phyloP scores from a whole-genome alignment of 495 filamentous ascomycete genomes.

The Saxophila tyrrhenica region DNA sequence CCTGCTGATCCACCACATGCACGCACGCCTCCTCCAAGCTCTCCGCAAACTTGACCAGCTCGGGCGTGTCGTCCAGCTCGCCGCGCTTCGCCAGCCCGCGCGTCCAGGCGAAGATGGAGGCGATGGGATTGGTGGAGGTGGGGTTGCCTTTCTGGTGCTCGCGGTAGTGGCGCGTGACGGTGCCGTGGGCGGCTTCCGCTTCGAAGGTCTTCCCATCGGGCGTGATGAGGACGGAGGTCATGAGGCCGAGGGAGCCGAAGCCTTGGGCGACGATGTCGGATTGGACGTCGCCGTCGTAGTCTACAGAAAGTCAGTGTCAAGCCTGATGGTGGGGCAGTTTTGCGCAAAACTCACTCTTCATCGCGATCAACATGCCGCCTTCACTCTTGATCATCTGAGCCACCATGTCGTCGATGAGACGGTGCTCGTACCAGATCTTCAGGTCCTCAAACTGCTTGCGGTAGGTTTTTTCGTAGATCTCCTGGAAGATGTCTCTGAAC shows the following conservation, averaged over 20 bases:
- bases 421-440: slow-evolving; percentile 97
- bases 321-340: not conserved
- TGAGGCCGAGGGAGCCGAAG: slow-evolving; percentile 93
- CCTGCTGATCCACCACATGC: slow-evolving; percentile 83
- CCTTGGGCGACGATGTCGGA: slow-evolving; percentile 97
- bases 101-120: slow-evolving; percentile 98
- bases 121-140: slow-evolving; percentile 97
- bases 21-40: slow-evolving; percentile 86
- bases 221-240: slow-evolving; percentile 95
- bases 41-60: slow-evolving; percentile 80
- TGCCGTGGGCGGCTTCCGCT: slow-evolving; percentile 95
- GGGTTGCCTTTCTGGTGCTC: slow-evolving; percentile 95
- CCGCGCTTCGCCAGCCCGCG: slow-evolving; percentile 88
- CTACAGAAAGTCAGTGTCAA: slow-evolving; percentile 34
- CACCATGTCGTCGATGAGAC: slow-evolving; percentile 98
- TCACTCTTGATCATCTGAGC: slow-evolving; percentile 99
- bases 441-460: slow-evolving; percentile 78
- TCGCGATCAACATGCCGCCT: slow-evolving; percentile 89
- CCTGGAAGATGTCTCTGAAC: slow-evolving; percentile 99
- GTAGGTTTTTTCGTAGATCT: slow-evolving; percentile 82
- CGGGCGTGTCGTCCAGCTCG: slow-evolving; percentile 76
- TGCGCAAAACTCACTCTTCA: slow-evolving; percentile 64
- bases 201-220: slow-evolving; percentile 93
- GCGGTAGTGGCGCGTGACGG: slow-evolving; percentile 95
- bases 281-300: slow-evolving; percentile 98